Percentiles rank a stretch among this genome's conserved stretches.
These are phyloP conservation scores for Dryadomyces quercivorus DNA, from an alignment of 2,329 filamentous ascomycete genomes.

Conservation along the genomic window DNA sequence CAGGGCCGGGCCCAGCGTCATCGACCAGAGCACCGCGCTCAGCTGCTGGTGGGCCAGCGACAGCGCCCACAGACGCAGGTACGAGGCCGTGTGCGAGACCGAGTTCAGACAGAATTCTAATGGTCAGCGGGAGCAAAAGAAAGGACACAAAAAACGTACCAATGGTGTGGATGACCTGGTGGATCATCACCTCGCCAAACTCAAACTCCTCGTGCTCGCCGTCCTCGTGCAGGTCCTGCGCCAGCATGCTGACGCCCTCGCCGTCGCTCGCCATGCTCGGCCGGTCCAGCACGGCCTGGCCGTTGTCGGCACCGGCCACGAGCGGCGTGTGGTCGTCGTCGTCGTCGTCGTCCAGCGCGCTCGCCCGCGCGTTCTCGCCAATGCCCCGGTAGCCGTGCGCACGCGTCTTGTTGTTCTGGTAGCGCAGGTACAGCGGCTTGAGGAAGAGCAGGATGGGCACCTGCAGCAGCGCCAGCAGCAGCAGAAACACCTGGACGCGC, in stretches of 20 bases:
- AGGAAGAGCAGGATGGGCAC: constrained; percentile 86
- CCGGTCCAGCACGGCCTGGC: constrained; percentile 20
- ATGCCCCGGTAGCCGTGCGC: constrained; percentile 87
- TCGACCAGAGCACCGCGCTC: constrained; percentile 87
- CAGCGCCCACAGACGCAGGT: constrained; percentile 94
- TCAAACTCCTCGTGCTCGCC: constrained; percentile 95
- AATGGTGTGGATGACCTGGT: constrained; percentile 97
- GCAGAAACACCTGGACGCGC: constrained; percentile 60
- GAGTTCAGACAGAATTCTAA: constrained; percentile 97
- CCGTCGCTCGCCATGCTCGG: constrained; percentile 43
- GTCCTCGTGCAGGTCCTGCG: constrained; percentile 54
- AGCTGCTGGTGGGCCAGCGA: constrained; percentile 96
- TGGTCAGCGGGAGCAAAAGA: not conserved
- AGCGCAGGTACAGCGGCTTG: constrained; percentile 90
- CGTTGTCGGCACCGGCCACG: constrained; percentile 21
- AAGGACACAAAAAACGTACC: constrained; percentile 54
- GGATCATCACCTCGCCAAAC: constrained; percentile 95
- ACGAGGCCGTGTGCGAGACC: constrained; percentile 96
- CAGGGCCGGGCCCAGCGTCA: constrained; percentile 80
- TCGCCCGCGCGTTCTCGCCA: constrained; percentile 77
- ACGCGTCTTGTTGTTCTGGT: constrained; percentile 82
- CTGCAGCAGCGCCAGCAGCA: constrained; percentile 73
- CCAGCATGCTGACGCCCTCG: constrained; percentile 78
- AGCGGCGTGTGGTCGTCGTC: constrained; percentile 27
- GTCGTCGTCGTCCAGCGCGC: constrained; percentile 79